phyloP scores from a whole-genome alignment of 140 eudicot species.

The Flaveria floridana region DNA sequence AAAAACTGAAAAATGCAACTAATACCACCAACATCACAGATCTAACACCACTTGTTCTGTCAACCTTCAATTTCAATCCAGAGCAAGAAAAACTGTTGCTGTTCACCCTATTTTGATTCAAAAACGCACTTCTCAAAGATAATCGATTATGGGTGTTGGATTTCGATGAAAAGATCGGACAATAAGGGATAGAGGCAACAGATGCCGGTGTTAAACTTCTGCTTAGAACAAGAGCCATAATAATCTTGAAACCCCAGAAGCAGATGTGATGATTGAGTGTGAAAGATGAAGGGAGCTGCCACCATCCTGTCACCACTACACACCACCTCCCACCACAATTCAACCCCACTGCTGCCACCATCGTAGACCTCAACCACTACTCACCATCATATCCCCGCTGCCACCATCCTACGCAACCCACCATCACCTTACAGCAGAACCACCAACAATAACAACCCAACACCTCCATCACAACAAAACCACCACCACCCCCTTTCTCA shows the following conservation, averaged over 20 bases:
- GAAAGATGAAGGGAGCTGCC: constrained; percentile 20
- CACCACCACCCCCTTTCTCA: no score
- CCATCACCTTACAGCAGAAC: no score
- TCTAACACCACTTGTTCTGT: no score
- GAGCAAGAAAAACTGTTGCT: constrained; percentile 43
- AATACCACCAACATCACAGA: no score
- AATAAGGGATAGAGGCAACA: constrained; percentile 50
- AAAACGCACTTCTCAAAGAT: constrained; percentile 28
- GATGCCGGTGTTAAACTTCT: constrained; percentile 60
- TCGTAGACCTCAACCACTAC: no score
- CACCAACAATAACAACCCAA: no score
- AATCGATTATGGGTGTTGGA: no score
- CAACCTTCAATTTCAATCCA: constrained; percentile 32
- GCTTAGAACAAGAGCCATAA: constrained; percentile 83
- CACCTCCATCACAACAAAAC: no score
- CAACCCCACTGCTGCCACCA: constrained; percentile 27
- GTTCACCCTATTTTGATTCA: constrained; percentile 45
- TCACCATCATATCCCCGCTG: no score
- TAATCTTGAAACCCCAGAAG: constrained; percentile 18
- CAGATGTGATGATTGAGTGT: not conserved
- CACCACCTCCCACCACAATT: no score
- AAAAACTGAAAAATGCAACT: no score
- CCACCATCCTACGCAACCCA: no score
- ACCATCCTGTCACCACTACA: not conserved
- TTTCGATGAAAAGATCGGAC: not conserved